Evolutionary conservation across 805 yeast species (phyloP).

Genomic region (Candida peoriensis): DNA sequence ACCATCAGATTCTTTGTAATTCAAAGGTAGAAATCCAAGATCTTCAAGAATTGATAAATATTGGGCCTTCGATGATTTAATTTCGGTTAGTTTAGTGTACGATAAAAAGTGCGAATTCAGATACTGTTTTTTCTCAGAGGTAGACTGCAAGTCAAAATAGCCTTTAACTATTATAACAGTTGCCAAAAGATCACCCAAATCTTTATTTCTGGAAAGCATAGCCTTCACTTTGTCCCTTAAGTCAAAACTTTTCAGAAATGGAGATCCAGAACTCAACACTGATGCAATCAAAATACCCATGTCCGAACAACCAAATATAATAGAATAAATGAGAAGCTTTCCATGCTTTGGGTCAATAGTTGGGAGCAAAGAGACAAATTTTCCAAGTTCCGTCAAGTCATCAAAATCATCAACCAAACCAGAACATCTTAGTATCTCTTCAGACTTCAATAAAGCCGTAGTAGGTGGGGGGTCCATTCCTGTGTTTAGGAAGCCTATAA

Average conservation of each 20-base stretch:
- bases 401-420: conserved; percentile 60
- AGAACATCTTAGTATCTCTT: conserved; percentile 49
- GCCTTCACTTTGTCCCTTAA: conserved; percentile 58
- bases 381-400: conserved; percentile 70
- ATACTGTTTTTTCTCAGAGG: conserved; percentile 33
- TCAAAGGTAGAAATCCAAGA: conserved; percentile 66
- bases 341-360: conserved; percentile 80
- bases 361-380: conserved; percentile 75
- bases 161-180: conserved; percentile 53
- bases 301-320: conserved; percentile 79
- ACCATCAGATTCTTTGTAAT: conserved; percentile 31
- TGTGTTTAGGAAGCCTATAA: conserved; percentile 57
- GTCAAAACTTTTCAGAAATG: conserved; percentile 61
- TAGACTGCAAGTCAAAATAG: conserved; percentile 34
- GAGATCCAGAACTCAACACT: conserved; percentile 65
- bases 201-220: conserved; percentile 33
- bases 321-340: conserved; percentile 71
- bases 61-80: conserved; percentile 65
- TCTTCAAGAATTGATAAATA: conserved; percentile 68
- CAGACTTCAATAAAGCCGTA: conserved; percentile 33
- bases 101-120: conserved; percentile 59
- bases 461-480: conserved; percentile 81
- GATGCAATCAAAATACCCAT: conserved; percentile 78
- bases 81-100: conserved; percentile 60
- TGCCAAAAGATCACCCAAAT: conserved; percentile 74